Percentiles rank a stretch among this genome's conserved stretches.
These are phyloP conservation scores for Ustilago curta DNA, from an alignment of 1,284 basidiomycete genomes.

Conservation along the genomic window DNA sequence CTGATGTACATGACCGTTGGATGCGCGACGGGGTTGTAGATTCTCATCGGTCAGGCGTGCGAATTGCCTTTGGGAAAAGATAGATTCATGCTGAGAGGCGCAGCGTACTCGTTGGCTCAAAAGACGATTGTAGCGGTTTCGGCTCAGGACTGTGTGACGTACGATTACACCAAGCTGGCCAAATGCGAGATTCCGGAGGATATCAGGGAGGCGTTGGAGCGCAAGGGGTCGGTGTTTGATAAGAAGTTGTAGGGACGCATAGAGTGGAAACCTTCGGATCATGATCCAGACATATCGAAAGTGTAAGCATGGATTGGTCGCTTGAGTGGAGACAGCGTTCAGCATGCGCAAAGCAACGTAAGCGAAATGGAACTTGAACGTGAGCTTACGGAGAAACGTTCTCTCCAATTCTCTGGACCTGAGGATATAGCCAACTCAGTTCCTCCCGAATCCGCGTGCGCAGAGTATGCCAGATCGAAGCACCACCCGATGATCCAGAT, in stretches of 20 bases:
- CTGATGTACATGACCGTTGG: background rate
- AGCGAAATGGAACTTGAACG: too few species aligned
- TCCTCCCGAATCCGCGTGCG: conserved; percentile 30
- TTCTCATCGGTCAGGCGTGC: conserved; percentile 53
- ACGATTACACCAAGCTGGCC: conserved; percentile 55
- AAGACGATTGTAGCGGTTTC: conserved; percentile 53
- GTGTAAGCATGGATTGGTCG: background rate
- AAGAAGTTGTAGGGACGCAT: conserved; percentile 20
- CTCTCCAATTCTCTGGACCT: conserved; percentile 25
- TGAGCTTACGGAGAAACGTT: background rate
- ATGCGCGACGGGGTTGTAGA: conserved; percentile 9
- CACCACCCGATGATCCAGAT: background rate
- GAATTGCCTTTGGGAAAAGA: conserved; percentile 48
- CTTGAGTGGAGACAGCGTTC: background rate
- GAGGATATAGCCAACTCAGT: conserved; percentile 39
- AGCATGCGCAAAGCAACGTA: background rate
- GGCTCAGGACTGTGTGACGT: conserved; percentile 54
- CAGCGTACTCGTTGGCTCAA: conserved; percentile 50
- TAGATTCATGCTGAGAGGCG: conserved; percentile 45
- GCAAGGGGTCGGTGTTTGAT: conserved; percentile 24
- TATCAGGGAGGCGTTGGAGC: conserved; percentile 32
- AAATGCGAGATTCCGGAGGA: conserved; percentile 57
- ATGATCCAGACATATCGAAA: too few species aligned
- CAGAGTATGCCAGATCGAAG: conserved; percentile 38
- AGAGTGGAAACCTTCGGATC: too few species aligned